phyloP scores from a whole-genome alignment of 257 asterid species.

The Plantago ovata region DNA sequence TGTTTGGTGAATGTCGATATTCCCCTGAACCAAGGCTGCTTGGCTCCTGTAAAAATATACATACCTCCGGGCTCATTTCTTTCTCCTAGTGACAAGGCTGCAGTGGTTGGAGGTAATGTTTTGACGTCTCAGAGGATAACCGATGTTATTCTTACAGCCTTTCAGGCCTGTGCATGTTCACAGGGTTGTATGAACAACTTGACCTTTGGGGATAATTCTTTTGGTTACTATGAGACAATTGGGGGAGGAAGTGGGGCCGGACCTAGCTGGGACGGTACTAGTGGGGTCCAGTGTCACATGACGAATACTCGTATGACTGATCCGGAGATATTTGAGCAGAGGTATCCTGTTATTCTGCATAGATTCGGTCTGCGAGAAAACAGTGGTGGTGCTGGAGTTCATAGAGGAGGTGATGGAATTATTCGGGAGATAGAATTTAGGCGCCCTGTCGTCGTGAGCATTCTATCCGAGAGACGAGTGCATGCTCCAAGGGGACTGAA shows the following conservation, averaged over 20 bases:
- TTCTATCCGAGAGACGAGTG: slow-evolving; percentile 93
- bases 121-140: slow-evolving; percentile 91
- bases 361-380: slow-evolving; percentile 70
- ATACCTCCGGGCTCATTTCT: slow-evolving; percentile 85
- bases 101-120: slow-evolving; percentile 95
- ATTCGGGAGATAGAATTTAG: slow-evolving; percentile 82
- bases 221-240: slow-evolving; percentile 90
- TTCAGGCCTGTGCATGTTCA: slow-evolving; percentile 91
- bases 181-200: slow-evolving; percentile 97
- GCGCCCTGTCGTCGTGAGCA: slow-evolving; percentile 68
- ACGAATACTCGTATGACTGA: slow-evolving; percentile 98
- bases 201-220: slow-evolving; percentile 82
- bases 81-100: slow-evolving; percentile 89
- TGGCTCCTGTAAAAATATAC: slow-evolving; percentile 77
- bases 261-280: slow-evolving; percentile 83
- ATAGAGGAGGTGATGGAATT: slow-evolving; percentile 87
- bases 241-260: slow-evolving; percentile 98
- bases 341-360: slow-evolving; percentile 82
- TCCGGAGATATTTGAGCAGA: slow-evolving; percentile 93
- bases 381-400: slow-evolving; percentile 80
- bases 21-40: slow-evolving; percentile 95
- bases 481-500: slow-evolving; percentile 85
- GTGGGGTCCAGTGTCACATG: slow-evolving; percentile 99
- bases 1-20: slow-evolving; percentile 84
- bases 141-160: slow-evolving; percentile 87